Conservation (phyloP, 176 grass and related monocot genomes). For the Coix lacrymajobi region DNA sequence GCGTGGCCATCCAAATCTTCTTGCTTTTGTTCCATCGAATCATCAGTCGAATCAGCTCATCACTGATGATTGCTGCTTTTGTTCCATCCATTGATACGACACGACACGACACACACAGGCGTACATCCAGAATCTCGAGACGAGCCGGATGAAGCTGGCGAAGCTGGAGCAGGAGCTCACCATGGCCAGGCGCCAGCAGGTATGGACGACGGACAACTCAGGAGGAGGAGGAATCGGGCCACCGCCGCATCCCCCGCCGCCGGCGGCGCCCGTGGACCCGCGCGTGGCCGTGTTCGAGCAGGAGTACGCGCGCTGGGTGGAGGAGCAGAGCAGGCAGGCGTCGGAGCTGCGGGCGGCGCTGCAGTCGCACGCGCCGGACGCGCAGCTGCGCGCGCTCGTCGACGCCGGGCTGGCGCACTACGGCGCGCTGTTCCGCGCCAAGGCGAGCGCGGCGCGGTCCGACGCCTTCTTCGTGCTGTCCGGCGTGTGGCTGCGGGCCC, state of each 20-base stretch:
- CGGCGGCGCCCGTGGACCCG: not conserved
- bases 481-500: conserved; percentile 60
- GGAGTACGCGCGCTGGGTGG: conserved; percentile 69
- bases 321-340: conserved; percentile 50
- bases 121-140: conserved; percentile 84
- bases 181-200: conserved; percentile 21
- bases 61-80: not conserved
- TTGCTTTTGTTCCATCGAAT: not conserved
- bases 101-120: conserved; percentile 24
- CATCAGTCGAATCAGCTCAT: too few species aligned
- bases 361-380: conserved; percentile 30
- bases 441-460: conserved; percentile 30
- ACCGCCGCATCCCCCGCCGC: too few species aligned
- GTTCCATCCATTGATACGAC: not conserved
- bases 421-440: conserved; percentile 51
- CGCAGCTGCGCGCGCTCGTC: conserved; percentile 41
- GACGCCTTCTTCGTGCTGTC: conserved; percentile 82
- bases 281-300: conserved; percentile 55
- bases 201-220: not conserved
- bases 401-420: conserved; percentile 56
- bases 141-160: conserved; percentile 76
- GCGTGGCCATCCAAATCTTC: not conserved
- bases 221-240: too few species aligned
- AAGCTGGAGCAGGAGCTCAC: conserved; percentile 74
- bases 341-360: conserved; percentile 44